Percentiles rank a stretch among this genome's conserved stretches.
Evolutionary conservation across 371 early-diverging fungal genomes (phyloP).

Genomic region (Syncephalis plumigaleata): DNA sequence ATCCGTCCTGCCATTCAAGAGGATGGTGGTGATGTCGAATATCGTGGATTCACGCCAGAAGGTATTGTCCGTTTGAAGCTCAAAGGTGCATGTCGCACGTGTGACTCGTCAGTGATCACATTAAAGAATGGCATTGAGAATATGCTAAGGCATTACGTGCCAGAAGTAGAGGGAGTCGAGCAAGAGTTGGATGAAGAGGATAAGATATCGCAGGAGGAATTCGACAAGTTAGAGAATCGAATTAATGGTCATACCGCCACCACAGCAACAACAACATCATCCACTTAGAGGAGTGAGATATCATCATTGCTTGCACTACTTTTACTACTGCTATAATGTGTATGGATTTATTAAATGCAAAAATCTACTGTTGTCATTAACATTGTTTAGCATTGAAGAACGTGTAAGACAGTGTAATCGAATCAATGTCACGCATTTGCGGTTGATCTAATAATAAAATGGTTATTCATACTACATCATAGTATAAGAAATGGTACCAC

Average conservation of each 20-base stretch:
- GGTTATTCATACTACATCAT: no score
- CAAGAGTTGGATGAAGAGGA: slow-evolving; percentile 43
- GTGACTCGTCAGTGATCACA: slow-evolving; percentile 73
- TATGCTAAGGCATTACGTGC: slow-evolving; percentile 96
- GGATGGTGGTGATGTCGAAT: slow-evolving; percentile 97
- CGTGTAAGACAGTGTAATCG: slow-evolving; percentile 87
- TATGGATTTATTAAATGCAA: no score
- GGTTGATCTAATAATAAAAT: slow-evolving; percentile 92
- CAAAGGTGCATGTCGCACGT: slow-evolving; percentile 91
- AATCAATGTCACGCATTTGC: slow-evolving; percentile 81
- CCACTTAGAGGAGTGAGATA: no score
- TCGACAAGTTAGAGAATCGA: slow-evolving; percentile 7
- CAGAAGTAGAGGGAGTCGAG: slow-evolving; percentile 86
- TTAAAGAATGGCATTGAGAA: slow-evolving; percentile 96
- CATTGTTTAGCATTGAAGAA: slow-evolving; percentile 57
- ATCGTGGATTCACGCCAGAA: slow-evolving; percentile 56
- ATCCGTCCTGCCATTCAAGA: slow-evolving; percentile 93
- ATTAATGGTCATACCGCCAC: no score
- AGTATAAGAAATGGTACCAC: no score
- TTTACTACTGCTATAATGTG: no score
- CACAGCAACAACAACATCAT: no score
- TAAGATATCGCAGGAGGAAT: slow-evolving; percentile 4
- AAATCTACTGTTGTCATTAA: no score
- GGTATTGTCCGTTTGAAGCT: slow-evolving; percentile 83
- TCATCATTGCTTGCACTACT: no score